phyloP scores from a whole-genome alignment of 306 rosid species.

The Quercus variabilis region DNA sequence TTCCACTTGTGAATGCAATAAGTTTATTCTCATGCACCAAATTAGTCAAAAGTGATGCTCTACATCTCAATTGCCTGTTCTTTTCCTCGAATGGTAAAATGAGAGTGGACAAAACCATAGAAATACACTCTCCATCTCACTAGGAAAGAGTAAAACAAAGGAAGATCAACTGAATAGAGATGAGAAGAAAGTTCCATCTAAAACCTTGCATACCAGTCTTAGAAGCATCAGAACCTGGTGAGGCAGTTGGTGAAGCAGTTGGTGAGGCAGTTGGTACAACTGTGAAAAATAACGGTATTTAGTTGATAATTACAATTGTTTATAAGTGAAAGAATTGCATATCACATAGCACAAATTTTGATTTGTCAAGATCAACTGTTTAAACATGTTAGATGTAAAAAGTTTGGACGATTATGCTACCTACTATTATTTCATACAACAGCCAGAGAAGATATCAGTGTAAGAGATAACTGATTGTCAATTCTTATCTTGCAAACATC shows the following conservation, averaged over 20 bases:
- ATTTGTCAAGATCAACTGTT: neutral
- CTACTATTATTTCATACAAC: neutral
- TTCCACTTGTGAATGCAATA: neutral
- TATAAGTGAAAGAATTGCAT: neutral
- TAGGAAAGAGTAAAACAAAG: slow-evolving; percentile 20
- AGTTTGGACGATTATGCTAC: neutral
- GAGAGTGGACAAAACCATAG: neutral
- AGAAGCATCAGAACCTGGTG: slow-evolving; percentile 39
- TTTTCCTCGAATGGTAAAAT: neutral
- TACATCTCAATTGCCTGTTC: neutral
- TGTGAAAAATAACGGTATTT: neutral
- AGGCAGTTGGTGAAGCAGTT: neutral
- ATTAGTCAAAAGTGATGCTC: neutral
- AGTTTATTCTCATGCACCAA: neutral
- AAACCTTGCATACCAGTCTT: slow-evolving; percentile 29
- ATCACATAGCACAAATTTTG: neutral
- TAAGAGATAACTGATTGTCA: neutral
- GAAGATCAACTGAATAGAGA: slow-evolving; percentile 35
- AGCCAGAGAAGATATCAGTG: neutral
- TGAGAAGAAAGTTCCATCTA: slow-evolving; percentile 42
- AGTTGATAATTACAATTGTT: neutral
- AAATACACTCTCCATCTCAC: slow-evolving; percentile 10
- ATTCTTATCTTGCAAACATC: neutral
- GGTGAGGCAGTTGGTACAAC: too few species aligned
- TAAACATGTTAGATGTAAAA: neutral